phyloP scores from a whole-genome alignment of 768 basidiomycete genomes.

The Mycena chlorophos region DNA sequence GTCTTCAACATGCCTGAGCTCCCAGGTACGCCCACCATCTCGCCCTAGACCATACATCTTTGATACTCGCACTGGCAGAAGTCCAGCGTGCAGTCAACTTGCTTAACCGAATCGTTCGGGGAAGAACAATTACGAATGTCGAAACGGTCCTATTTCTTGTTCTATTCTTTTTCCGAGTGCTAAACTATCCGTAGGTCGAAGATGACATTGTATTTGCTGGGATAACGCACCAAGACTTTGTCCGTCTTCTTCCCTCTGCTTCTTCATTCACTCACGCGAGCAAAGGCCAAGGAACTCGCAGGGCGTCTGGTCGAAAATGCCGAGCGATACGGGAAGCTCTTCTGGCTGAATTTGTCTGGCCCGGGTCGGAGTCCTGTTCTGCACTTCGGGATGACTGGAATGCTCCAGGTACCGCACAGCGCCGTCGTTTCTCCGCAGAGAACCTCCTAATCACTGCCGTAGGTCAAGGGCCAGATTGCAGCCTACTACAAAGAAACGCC shows the following conservation, averaged over 20 bases:
- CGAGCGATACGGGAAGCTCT: constrained; percentile 64
- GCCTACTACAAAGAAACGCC: constrained; percentile 51
- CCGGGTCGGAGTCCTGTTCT: constrained; percentile 63
- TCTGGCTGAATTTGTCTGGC: constrained; percentile 66
- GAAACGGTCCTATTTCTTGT: no score
- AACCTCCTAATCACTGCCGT: neutral
- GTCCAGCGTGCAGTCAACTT: constrained; percentile 68
- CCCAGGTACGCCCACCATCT: no score
- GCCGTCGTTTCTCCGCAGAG: neutral
- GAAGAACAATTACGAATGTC: constrained; percentile 55
- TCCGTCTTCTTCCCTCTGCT: constrained; percentile 35
- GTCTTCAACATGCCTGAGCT: constrained; percentile 21
- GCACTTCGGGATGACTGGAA: constrained; percentile 89
- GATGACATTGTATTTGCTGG: constrained; percentile 67
- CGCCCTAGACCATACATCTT: no score
- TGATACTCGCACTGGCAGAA: constrained; percentile 56
- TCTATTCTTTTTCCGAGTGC: no score
- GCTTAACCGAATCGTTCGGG: constrained; percentile 50
- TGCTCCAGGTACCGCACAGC: constrained; percentile 54
- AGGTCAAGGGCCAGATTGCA: constrained; percentile 52
- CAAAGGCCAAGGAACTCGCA: constrained; percentile 54
- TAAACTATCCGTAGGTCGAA: no score
- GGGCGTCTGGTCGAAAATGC: constrained; percentile 49
- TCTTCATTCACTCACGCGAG: neutral
- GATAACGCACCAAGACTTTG: constrained; percentile 59